These are phyloP conservation scores for Diplodia corticola DNA, from an alignment of 2,329 filamentous ascomycete genomes.

Conservation along the genomic window DNA sequence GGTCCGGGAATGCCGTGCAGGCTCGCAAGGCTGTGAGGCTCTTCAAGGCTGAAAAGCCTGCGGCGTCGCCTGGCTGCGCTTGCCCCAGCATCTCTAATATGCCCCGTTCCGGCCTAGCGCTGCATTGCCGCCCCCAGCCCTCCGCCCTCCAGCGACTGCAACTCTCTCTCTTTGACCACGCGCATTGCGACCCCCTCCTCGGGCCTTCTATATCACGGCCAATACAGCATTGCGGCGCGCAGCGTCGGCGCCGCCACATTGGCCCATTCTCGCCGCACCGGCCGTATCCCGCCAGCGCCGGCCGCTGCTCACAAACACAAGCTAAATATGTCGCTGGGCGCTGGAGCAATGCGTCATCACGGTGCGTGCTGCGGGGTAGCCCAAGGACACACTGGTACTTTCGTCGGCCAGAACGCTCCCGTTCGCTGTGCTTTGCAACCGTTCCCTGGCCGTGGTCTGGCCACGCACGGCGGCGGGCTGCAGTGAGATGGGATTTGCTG, in stretches of 20 bases:
- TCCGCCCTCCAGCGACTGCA: neutral
- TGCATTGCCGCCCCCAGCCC: neutral
- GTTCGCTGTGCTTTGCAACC: neutral
- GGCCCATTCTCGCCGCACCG: conserved; percentile 1
- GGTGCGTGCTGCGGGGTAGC: neutral
- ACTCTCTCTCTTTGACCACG: neutral
- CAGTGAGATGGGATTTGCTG: neutral
- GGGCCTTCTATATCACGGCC: neutral
- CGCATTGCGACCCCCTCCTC: neutral
- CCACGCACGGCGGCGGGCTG: neutral
- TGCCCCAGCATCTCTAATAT: neutral
- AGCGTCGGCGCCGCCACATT: neutral
- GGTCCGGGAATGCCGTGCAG: neutral
- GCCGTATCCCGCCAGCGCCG: neutral
- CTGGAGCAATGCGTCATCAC: neutral
- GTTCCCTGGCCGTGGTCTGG: neutral
- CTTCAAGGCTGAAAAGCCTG: neutral
- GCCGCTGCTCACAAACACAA: conserved; percentile 2
- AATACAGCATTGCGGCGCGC: neutral
- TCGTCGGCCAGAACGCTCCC: neutral
- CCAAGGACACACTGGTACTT: neutral
- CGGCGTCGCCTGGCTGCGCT: neutral
- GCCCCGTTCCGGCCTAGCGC: neutral
- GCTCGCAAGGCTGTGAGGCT: neutral
- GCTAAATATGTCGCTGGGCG: neutral